Evolutionary conservation across 768 basidiomycete genomes (phyloP), one percentile per base, ranked within the genome.

Genomic region (Hemileccinum rubropunctum): DNA sequence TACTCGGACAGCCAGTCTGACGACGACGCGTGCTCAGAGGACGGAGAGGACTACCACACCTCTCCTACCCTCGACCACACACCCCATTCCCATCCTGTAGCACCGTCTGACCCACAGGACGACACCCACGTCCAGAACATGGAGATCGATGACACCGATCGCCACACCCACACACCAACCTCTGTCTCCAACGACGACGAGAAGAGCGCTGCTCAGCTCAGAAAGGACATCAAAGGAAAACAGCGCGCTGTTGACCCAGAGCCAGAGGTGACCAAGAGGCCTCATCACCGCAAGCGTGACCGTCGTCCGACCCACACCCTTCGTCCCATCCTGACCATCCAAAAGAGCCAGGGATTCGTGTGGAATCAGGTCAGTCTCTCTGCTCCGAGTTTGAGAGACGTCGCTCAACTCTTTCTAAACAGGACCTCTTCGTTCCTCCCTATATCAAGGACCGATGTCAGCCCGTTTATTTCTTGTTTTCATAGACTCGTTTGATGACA

Each of bases 381-480:
- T 30, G 7, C 11, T 9, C 11, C 11, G 4, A 30, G 2, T 12
- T 8, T 30, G 28, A 12, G 28, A 23, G 6, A 23, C 23, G 23
- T 23, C 23, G 28, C 28, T 30, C 9, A 30, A 9, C 28, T 2
- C 28, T 9, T 30, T 8, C 8, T 30, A 17, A 20, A 41, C 45
- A 91, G 89, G 90, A 92, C 57, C 76, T 92, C 17, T 92, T 92
- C 58, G 83, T 92, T 14, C 90, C 90, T 17, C 86, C 90, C 5
- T 92, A 91, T 60, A 89, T 90, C 73, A 91, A 92, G 68, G 90
- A 92, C 64, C 74, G 90, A 80, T 92, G 90, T 91, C 67, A 69
- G 88, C 81, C 42, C 36, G 50, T 63, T 54, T 38, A 63, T 54
- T 41, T 39, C 53, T 15, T 52, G 18, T 55, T 52, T 45, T 47